Conservation (phyloP, 495 filamentous ascomycete genomes). For the Astrothelium macrocarpum region DNA sequence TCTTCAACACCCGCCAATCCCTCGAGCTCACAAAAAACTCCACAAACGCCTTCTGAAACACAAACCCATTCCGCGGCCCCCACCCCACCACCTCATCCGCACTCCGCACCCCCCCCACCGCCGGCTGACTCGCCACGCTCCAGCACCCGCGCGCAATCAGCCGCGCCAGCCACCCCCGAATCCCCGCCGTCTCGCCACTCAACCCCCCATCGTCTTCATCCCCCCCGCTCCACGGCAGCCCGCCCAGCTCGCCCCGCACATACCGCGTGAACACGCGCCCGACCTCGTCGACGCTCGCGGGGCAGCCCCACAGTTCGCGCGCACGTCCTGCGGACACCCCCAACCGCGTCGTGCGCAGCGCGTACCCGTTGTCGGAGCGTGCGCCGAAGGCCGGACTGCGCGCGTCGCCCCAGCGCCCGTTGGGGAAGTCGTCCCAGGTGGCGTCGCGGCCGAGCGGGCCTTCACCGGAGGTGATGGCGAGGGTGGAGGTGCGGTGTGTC, state of each 20-base stretch:
- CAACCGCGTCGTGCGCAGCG: too few relatives aligned
- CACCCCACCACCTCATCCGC: conserved; percentile 80
- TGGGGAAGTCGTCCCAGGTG: conserved; percentile 98
- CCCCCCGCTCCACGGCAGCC: conserved; percentile 68
- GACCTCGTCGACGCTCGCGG: conserved; percentile 58
- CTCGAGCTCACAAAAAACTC: conserved; percentile 75
- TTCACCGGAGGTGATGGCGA: conserved; percentile 87
- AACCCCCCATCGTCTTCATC: conserved; percentile 57
- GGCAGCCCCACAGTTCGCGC: conserved; percentile 72
- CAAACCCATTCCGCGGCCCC: conserved; percentile 86
- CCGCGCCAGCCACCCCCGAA: conserved; percentile 58
- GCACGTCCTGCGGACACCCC: conserved; percentile 65
- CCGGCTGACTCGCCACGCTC: conserved; percentile 94
- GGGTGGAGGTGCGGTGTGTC: conserved; percentile 64
- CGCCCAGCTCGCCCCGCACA: conserved; percentile 60
- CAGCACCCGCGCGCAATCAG: conserved; percentile 85
- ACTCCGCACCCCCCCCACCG: conserved; percentile 73
- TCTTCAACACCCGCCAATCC: conserved; percentile 59
- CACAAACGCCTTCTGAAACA: conserved; percentile 97
- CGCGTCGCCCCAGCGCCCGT: conserved; percentile 93
- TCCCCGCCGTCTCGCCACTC: conserved; percentile 72
- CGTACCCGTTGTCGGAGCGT: conserved; percentile 56
- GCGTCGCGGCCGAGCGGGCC: conserved; percentile 88
- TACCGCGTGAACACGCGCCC: conserved; percentile 69
- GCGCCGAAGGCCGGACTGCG: conserved; percentile 69